Percentiles rank a stretch among this genome's conserved stretches.
These are phyloP conservation scores for Trametes elegans DNA, from an alignment of 768 basidiomycete genomes.

Conservation along the genomic window DNA sequence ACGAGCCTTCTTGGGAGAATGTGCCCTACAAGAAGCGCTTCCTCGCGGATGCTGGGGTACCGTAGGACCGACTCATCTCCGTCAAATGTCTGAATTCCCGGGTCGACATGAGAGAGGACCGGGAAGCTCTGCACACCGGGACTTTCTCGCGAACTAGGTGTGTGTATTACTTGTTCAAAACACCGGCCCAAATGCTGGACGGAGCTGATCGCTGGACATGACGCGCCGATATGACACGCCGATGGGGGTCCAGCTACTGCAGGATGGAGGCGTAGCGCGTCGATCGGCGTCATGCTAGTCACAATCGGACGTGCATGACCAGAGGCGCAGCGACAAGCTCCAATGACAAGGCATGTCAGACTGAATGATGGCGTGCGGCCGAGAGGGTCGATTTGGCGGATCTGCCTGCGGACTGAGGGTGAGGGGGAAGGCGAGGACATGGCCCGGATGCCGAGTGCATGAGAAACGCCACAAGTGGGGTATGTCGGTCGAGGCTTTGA, in stretches of 20 bases:
- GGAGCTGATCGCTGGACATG: too few relatives aligned
- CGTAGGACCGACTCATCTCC: neutral
- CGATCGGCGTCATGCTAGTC: slow-evolving; percentile 18
- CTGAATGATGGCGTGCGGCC: slow-evolving; percentile 1
- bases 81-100: too few relatives aligned
- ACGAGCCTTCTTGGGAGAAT: slow-evolving; percentile 3
- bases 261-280: neutral
- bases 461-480: neutral
- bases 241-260: neutral
- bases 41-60: neutral
- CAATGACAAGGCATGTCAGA: neutral
- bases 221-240: too few relatives aligned
- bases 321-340: slow-evolving; percentile 4
- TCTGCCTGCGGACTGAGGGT: neutral
- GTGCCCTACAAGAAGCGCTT: slow-evolving; percentile 5
- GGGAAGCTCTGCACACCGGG: too few relatives aligned
- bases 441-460: slow-evolving; percentile 4
- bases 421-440: neutral
- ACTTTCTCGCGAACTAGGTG: too few relatives aligned
- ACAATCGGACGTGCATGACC: too few relatives aligned
- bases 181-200: too few relatives aligned
- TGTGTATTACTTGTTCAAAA: too few relatives aligned
- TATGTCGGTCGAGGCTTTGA: too few relatives aligned
- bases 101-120: too few relatives aligned
- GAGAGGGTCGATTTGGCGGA: neutral